Evolutionary conservation across 2,329 filamentous ascomycete species (phyloP).

Genomic region (Pseudonectria foliicola): DNA sequence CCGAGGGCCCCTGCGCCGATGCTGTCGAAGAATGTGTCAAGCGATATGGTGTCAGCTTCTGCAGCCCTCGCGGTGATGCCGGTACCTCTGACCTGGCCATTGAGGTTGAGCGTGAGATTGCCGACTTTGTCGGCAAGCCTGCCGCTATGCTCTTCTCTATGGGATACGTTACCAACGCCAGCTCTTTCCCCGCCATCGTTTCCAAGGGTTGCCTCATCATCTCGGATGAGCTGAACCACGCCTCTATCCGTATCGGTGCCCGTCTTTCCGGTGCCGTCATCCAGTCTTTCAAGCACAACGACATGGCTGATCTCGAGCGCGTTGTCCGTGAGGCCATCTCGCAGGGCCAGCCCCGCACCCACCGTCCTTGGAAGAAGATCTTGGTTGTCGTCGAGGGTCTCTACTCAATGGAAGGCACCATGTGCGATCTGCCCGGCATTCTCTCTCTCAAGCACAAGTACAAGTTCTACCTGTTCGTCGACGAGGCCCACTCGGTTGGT

Average conservation of each 20-base stretch:
- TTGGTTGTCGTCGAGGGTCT: conserved; percentile 91
- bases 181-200: conserved; percentile 84
- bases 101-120: conserved; percentile 86
- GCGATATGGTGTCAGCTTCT: conserved; percentile 77
- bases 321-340: conserved; percentile 87
- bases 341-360: conserved; percentile 94
- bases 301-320: conserved; percentile 80
- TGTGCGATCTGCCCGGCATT: conserved; percentile 93
- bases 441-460: conserved; percentile 86
- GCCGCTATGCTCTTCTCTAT: conserved; percentile 97
- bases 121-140: conserved; percentile 88
- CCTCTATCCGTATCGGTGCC: conserved; percentile 91
- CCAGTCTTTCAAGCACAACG: conserved; percentile 95
- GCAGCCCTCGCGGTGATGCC: conserved; percentile 73
- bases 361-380: conserved; percentile 99
- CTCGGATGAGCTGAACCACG: conserved; percentile 95
- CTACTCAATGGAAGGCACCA: conserved; percentile 99
- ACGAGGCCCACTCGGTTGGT: conserved; percentile 94
- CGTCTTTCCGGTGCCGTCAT: conserved; percentile 93
- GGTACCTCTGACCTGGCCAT: conserved; percentile 82
- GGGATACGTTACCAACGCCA: conserved; percentile 95
- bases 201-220: conserved; percentile 91
- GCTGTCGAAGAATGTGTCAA: conserved; percentile 78
- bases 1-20: conserved; percentile 92
- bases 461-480: conserved; percentile 93